Evolutionary conservation across 306 rosid genomes (phyloP).

Genomic region (Vigna mungo): DNA sequence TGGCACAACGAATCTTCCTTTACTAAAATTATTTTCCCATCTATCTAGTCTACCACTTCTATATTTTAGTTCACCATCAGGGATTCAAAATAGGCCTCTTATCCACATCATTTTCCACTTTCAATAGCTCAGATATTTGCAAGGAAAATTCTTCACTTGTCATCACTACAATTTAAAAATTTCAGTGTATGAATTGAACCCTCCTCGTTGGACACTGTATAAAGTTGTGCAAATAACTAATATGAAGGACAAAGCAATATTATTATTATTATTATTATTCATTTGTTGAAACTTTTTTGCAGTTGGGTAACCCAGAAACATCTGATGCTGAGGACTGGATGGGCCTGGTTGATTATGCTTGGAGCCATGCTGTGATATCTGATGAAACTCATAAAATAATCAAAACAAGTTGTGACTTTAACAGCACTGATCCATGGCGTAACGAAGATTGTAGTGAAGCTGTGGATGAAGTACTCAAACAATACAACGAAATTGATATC

Average conservation of each 20-base stretch:
- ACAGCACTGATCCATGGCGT: conserved; percentile 78
- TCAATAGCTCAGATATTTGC: conserved; percentile 36
- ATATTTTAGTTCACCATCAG: conserved; percentile 11
- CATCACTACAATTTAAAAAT: background rate
- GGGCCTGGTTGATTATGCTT: conserved; percentile 93
- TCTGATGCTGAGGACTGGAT: conserved; percentile 91
- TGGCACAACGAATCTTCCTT: conserved; percentile 44
- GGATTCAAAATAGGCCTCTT: conserved; percentile 25
- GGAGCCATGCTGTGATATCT: conserved; percentile 97
- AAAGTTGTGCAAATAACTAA: conserved; percentile 26
- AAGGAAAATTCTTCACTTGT: conserved; percentile 35
- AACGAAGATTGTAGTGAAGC: conserved; percentile 63
- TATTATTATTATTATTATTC: too few species aligned
- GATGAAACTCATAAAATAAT: conserved; percentile 81
- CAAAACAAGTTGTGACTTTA: conserved; percentile 68
- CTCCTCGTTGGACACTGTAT: conserved; percentile 4
- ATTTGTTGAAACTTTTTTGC: background rate
- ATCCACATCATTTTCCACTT: conserved; percentile 47
- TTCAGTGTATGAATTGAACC: background rate
- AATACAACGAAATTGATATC: conserved; percentile 80
- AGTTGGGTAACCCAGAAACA: conserved; percentile 94
- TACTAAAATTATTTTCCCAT: conserved; percentile 41
- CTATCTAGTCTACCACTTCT: conserved; percentile 32
- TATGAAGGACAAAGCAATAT: conserved; percentile 5
- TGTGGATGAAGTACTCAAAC: conserved; percentile 71